phyloP scores from a whole-genome alignment of 768 basidiomycete species.

The Pleurotus citrinopileatus region DNA sequence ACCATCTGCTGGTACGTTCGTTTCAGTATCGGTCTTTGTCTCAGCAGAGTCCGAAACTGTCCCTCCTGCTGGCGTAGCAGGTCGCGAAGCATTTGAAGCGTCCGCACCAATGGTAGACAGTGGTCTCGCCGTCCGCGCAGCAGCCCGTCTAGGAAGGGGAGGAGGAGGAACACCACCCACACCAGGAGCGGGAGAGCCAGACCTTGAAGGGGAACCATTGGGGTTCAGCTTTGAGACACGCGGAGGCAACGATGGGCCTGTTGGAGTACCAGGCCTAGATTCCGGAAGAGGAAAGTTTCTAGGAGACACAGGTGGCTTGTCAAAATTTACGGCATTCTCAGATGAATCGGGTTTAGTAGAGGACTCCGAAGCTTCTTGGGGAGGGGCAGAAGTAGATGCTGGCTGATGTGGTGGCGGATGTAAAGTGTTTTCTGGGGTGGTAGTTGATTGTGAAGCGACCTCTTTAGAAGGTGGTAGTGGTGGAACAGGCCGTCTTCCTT shows the following conservation, averaged over 20 bases:
- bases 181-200: constrained; percentile 25
- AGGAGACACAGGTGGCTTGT: constrained; percentile 22
- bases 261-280: constrained; percentile 41
- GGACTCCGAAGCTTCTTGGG: background rate
- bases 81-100: constrained; percentile 4
- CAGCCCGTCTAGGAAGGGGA: constrained; percentile 65
- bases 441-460: background rate
- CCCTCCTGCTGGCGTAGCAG: background rate
- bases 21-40: constrained; percentile 11
- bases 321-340: background rate
- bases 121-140: constrained; percentile 44
- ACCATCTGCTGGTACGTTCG: no score
- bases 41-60: constrained; percentile 11
- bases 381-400: background rate
- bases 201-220: background rate
- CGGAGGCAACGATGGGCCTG: constrained; percentile 2
- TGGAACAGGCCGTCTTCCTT: constrained; percentile 23
- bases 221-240: background rate
- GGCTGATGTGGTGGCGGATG: no score
- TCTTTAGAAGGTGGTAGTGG: background rate
- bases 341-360: background rate
- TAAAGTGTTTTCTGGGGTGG: no score
- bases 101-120: constrained; percentile 13
- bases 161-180: constrained; percentile 45
- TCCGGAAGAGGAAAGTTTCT: constrained; percentile 38